Evolutionary conservation across 306 rosid genomes (phyloP).

Genomic region (Potentilla sterilis): DNA sequence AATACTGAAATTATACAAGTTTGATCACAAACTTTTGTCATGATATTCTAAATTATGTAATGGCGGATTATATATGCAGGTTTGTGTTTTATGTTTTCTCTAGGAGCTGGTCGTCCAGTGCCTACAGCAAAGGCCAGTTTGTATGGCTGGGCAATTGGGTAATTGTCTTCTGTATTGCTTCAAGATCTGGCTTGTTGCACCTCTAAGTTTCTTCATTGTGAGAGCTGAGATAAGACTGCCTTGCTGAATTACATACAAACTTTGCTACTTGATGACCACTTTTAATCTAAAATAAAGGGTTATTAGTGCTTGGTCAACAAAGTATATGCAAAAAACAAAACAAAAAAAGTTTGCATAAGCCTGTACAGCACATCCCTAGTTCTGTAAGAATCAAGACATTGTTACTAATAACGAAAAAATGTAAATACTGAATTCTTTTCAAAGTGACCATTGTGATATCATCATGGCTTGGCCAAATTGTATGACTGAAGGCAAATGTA

Average conservation of each 20-base stretch:
- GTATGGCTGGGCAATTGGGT: conserved; percentile 88
- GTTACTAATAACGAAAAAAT: not conserved
- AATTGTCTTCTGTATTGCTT: conserved; percentile 28
- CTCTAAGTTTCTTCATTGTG: not conserved
- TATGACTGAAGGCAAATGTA: not conserved
- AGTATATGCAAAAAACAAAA: not conserved
- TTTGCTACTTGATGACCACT: conserved; percentile 5
- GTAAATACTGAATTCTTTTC: not conserved
- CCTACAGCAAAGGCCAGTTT: conserved; percentile 42
- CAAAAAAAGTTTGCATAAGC: no score
- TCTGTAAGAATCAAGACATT: not conserved
- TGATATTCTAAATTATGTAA: conserved; percentile 23
- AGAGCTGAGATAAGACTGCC: not conserved
- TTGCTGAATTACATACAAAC: not conserved
- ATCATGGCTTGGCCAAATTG: not conserved
- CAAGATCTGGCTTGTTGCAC: conserved; percentile 14
- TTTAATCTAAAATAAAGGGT: not conserved
- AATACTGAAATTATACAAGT: conserved; percentile 14
- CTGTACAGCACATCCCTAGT: no score
- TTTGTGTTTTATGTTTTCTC: conserved; percentile 57
- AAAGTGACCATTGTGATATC: not conserved
- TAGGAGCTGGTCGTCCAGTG: conserved; percentile 74
- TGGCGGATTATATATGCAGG: conserved; percentile 41
- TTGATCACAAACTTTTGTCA: conserved; percentile 13
- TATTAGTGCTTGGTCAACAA: not conserved